Evolutionary conservation across 1,284 basidiomycete species (phyloP), one percentile per base, ranked within the genome.

Genomic region (Leccinum subrobustum): DNA sequence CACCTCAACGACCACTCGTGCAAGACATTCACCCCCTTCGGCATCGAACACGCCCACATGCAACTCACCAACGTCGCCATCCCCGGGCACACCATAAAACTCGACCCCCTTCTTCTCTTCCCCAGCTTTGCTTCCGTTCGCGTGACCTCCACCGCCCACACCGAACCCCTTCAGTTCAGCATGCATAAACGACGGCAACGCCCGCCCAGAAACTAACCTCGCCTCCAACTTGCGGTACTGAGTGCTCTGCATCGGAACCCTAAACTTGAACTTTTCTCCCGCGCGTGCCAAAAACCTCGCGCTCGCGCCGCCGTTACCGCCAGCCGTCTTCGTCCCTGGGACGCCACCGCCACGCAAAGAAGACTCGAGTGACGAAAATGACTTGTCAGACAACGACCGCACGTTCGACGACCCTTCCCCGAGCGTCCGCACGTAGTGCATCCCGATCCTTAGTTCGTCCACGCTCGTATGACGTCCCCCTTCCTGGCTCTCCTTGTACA

Each of bases 361-460:
- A 2, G 85, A 86, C 64, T 85, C 86, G 23, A 86, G 70, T 7
- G 85, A 85, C 4, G 84, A 83, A 67, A 85, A 85, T 4, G 87
- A 86, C 48, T 71, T 73, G 63, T 76, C 69, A 3, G 72, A 75
- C 23, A 48, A 59, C 8, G 84, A 84, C 14, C 77, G 78, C 35
- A 76, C 69, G 63, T 81, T 74, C 6, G 78, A 78, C 1, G 79
- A 76, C 48, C 82, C 81, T 37, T 81, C 84, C 16, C 88, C 89
- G 57, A 91, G 76, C 14, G 85, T 82, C 57, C 83, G 82, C 29
- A 90, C 85, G 64, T 89, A 91, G 65, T 85, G 84, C 65, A 90
- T 79, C 8, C 87, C 87, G 67, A 87, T 81, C 31, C 78, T 79
- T 37, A 92, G 76, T 54, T 88, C 84, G 68, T 90, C 86, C 37